phyloP scores from a whole-genome alignment of 169 alveolate genomes.

The Babesia sp. region DNA sequence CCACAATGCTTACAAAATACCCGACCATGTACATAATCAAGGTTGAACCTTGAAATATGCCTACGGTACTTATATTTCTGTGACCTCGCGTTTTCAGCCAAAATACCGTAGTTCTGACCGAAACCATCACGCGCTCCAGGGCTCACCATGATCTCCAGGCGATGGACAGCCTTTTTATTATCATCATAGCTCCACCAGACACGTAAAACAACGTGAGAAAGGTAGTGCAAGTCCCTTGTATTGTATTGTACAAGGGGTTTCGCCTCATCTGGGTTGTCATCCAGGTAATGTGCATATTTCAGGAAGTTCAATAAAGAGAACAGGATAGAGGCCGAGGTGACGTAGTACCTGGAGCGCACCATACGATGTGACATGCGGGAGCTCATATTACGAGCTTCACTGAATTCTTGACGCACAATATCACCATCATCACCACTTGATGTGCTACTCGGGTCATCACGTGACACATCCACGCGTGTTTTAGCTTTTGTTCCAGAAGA shows the following conservation, averaged over 20 bases:
- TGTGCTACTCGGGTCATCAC: constrained; percentile 14
- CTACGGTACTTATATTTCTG: constrained; percentile 75
- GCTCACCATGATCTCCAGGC: constrained; percentile 81
- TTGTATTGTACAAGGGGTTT: constrained; percentile 64
- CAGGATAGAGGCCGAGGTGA: constrained; percentile 86
- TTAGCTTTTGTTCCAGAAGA: constrained; percentile 73
- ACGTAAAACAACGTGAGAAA: constrained; percentile 82
- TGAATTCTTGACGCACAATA: constrained; percentile 75
- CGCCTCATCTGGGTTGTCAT: constrained; percentile 59
- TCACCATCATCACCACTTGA: constrained; percentile 69
- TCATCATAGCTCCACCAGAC: constrained; percentile 79
- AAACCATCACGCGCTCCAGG: constrained; percentile 83
- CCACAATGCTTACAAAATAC: constrained; percentile 45
- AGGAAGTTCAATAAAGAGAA: constrained; percentile 77
- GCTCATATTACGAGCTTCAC: constrained; percentile 83
- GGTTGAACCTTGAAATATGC: constrained; percentile 67
- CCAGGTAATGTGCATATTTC: constrained; percentile 69
- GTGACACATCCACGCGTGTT: constrained; percentile 19
- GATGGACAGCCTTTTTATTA: constrained; percentile 54
- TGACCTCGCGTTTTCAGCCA: constrained; percentile 71
- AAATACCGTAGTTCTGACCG: constrained; percentile 73
- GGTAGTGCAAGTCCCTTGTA: constrained; percentile 79
- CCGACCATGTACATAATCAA: constrained; percentile 39
- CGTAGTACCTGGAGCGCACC: constrained; percentile 87
- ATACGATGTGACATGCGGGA: constrained; percentile 82